Evolutionary conservation across 106 monocot genomes (phyloP).

Genomic region (Dactylorhiza incarnata): DNA sequence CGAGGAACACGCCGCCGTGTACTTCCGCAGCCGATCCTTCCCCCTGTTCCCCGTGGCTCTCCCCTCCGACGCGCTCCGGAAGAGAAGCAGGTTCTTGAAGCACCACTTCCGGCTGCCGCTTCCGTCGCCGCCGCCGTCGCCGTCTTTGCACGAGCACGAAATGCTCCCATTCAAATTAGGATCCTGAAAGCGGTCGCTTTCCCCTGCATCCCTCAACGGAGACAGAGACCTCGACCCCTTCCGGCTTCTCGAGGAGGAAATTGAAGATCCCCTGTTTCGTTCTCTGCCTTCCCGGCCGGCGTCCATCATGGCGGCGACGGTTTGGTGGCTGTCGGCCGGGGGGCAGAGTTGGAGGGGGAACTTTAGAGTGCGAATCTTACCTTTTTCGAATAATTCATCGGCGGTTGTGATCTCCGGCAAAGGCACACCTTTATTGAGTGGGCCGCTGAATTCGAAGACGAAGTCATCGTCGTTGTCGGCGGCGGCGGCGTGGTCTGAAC

Average conservation of each 20-base stretch:
- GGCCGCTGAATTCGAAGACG: slow-evolving; percentile 38
- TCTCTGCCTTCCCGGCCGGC: slow-evolving; percentile 1
- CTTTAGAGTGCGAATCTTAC: slow-evolving; percentile 49
- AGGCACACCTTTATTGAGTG: background rate
- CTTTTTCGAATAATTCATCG: slow-evolving; percentile 62
- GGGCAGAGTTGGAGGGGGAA: slow-evolving; percentile 17
- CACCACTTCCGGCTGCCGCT: slow-evolving; percentile 1
- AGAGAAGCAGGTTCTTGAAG: slow-evolving; percentile 1
- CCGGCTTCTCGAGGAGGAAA: slow-evolving; percentile 14
- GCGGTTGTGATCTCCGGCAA: slow-evolving; percentile 25
- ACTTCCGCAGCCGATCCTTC: background rate
- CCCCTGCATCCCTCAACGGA: slow-evolving; percentile 7
- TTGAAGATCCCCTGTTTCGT: background rate
- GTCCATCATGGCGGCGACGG: background rate
- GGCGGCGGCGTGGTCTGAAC: background rate
- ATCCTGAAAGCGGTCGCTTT: background rate
- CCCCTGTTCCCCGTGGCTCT: background rate
- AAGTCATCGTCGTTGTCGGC: slow-evolving; percentile 18
- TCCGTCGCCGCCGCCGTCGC: background rate
- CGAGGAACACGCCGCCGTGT: background rate
- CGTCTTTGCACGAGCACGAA: background rate
- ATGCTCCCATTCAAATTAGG: background rate
- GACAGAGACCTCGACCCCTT: slow-evolving; percentile 40
- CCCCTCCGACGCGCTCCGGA: slow-evolving; percentile 10
- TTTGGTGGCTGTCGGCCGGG: background rate